phyloP scores from a whole-genome alignment of 306 rosid species.

The Quercus variabilis region DNA sequence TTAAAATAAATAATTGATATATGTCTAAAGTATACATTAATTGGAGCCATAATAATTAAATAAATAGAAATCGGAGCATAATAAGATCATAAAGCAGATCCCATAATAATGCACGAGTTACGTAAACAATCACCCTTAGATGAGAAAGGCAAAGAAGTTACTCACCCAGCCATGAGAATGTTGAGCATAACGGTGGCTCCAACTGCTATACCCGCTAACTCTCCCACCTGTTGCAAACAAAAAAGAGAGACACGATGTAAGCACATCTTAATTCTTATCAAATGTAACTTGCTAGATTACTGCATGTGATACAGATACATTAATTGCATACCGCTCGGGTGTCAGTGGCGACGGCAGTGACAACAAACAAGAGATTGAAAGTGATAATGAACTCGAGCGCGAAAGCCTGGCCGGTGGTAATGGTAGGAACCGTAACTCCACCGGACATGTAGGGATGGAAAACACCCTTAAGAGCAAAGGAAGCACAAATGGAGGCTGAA shows the following conservation, averaged over 20 bases:
- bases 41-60: too few relatives aligned
- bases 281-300: too few relatives aligned
- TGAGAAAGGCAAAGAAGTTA: neutral
- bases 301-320: too few relatives aligned
- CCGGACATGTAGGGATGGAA: conserved; percentile 76
- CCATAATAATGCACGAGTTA: too few relatives aligned
- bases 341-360: conserved; percentile 93
- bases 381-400: conserved; percentile 84
- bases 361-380: conserved; percentile 79
- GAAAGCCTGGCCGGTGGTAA: conserved; percentile 57
- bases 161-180: conserved; percentile 80
- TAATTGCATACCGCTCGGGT: conserved; percentile 63
- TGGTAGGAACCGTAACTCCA: conserved; percentile 78
- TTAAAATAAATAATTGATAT: too few relatives aligned
- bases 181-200: conserved; percentile 89
- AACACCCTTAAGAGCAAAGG: conserved; percentile 69
- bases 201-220: conserved; percentile 87
- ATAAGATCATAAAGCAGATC: too few relatives aligned
- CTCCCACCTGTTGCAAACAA: conserved; percentile 56
- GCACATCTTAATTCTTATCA: neutral
- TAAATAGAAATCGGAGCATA: too few relatives aligned
- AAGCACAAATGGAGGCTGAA: conserved; percentile 75
- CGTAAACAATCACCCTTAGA: neutral
- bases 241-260: neutral
- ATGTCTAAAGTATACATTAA: too few relatives aligned